phyloP scores from a whole-genome alignment of 805 yeast genomes.

The Hemisphaericaspora nanyangensis region DNA sequence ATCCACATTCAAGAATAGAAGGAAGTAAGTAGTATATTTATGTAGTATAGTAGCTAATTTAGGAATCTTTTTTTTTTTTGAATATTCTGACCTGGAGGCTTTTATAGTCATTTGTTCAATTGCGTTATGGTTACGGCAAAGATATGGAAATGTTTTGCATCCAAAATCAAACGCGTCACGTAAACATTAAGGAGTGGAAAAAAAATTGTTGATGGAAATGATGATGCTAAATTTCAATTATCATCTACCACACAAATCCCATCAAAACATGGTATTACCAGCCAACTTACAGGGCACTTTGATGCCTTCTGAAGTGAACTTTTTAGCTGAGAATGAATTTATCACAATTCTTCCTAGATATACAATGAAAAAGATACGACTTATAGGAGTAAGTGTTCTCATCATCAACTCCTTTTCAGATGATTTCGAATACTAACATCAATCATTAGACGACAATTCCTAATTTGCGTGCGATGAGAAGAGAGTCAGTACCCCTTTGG shows the following conservation, averaged over 20 bases:
- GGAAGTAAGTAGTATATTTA: not conserved
- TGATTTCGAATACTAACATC: too few relatives aligned
- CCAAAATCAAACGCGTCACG: too few relatives aligned
- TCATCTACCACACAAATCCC: too few relatives aligned
- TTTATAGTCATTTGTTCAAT: not conserved
- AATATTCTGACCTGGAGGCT: not conserved
- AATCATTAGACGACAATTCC: constrained; percentile 54
- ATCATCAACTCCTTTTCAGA: too few relatives aligned
- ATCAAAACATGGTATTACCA: constrained; percentile 67
- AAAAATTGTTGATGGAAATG: too few relatives aligned
- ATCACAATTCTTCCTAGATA: constrained; percentile 78
- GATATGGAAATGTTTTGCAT: not conserved
- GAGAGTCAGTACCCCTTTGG: constrained; percentile 80
- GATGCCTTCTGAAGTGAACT: constrained; percentile 74
- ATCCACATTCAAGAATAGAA: constrained; percentile 24
- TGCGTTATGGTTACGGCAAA: not conserved
- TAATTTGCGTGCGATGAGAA: constrained; percentile 59
- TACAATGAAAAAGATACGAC: constrained; percentile 56
- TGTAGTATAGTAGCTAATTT: not conserved
- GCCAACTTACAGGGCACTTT: constrained; percentile 49
- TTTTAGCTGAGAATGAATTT: constrained; percentile 76
- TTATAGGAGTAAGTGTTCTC: constrained; percentile 54
- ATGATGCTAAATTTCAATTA: too few relatives aligned
- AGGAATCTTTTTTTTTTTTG: not conserved
- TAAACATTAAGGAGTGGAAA: too few relatives aligned